Base-by-base conservation (phyloP, 306 rosid genomes). In the Fragaria iinumae region DNA sequence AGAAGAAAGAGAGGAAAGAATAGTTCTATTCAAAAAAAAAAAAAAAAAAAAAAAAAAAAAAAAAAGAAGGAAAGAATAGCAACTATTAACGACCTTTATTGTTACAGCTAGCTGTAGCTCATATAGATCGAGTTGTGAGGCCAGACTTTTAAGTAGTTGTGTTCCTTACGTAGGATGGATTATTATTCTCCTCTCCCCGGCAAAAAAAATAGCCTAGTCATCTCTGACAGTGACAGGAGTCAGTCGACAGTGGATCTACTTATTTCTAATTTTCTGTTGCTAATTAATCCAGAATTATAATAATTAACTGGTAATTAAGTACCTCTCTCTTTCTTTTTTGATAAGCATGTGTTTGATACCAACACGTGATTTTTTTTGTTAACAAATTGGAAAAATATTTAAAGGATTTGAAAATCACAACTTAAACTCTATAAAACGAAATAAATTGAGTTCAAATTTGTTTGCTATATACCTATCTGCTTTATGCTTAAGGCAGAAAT, bases 51-150 rank as follows among this genome's bases (percentile, higher is more conserved):
- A 29, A 29, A 39, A 0, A 5, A 38, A 8, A 20, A 39, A 8
- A 21, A 20, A 13, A 13, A 4, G 25, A n/a, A n/a, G 38, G 38
- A 38, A 38, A 53, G n/a, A 68, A 10, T 12, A 68, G 39, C 55
- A 67, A 44, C 73, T 25, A 23, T 44, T 69, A 36, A 45, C 73
- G 23, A 69, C 73, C 45, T 45, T 69, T 69, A 38, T 25, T 25
- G 57, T 23, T 45, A 69, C 41, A 25, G 38, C 57, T 27, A 23
- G 23, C 55, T 8, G 27, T 25, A 47, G 3, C 25, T 52, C 25
- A 18, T 18, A 17, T 9, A 18, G 32, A 56, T n/a, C 2, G 63
- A 21, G 32, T 56, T 21, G 14, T 56, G 5, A 21, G 36, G 36
- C 32, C 57, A 18, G 63, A 56, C 63, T 1, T 56, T 55, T 55